These are phyloP conservation scores for Chaetomidium leptoderma DNA, from an alignment of 495 filamentous ascomycete genomes.

Conservation along the genomic window DNA sequence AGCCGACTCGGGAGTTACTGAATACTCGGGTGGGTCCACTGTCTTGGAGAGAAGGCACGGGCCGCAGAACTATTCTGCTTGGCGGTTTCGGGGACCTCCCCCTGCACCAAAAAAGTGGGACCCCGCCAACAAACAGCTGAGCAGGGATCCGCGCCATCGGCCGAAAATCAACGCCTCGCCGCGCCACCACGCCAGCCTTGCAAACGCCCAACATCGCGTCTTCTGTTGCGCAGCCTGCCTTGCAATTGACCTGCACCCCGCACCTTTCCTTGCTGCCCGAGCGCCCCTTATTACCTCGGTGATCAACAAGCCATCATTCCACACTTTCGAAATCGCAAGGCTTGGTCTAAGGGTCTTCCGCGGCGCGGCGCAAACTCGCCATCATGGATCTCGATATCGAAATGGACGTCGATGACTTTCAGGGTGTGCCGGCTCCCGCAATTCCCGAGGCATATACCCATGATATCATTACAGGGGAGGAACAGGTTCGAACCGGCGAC, in stretches of 20 bases:
- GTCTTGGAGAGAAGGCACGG: no score
- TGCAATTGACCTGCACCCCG: neutral
- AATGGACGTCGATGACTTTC: conserved; percentile 53
- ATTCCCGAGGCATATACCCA: conserved; percentile 45
- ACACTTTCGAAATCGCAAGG: neutral
- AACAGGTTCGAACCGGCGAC: conserved; percentile 30
- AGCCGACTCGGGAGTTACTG: no score
- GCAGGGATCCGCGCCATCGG: no score
- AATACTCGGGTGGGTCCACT: no score
- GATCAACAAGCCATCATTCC: neutral
- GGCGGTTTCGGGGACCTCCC: no score
- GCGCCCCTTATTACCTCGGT: neutral
- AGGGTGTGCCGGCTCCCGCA: conserved; percentile 32
- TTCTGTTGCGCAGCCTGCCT: neutral
- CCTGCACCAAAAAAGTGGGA: no score
- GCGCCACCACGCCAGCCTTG: neutral
- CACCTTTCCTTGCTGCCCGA: neutral
- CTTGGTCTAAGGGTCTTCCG: neutral
- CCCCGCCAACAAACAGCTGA: no score
- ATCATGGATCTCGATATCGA: conserved; percentile 78
- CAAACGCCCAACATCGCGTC: neutral
- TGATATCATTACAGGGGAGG: conserved; percentile 38
- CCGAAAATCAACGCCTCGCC: no score
- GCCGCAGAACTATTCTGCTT: no score
- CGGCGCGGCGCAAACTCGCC: neutral